Conservation (phyloP, 2,329 filamentous ascomycete species). For the Cylindrodendrum hubeiense region DNA sequence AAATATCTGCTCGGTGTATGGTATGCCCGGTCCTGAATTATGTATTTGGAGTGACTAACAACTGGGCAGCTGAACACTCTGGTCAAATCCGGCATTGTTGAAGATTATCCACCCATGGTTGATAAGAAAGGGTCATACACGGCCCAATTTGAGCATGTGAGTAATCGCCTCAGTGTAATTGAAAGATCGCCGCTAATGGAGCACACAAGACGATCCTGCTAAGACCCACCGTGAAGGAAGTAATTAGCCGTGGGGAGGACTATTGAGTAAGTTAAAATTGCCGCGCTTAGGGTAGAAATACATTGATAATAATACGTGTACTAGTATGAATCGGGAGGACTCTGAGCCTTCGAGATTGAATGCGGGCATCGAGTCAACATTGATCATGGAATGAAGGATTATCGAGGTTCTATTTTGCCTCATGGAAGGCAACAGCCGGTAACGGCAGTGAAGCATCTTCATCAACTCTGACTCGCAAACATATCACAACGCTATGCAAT, state of each 20-base stretch:
- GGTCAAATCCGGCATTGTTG: conserved; percentile 66
- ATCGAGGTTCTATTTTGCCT: too few species aligned
- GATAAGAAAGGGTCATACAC: conserved; percentile 72
- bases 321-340: too few species aligned
- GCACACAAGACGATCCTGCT: conserved; percentile 60
- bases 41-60: conserved; percentile 19
- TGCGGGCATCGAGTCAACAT: too few species aligned
- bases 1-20: conserved; percentile 69
- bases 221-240: conserved; percentile 59
- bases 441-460: too few species aligned
- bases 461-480: too few species aligned
- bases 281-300: too few species aligned
- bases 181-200: too few species aligned
- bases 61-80: conserved; percentile 66
- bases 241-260: conserved; percentile 65
- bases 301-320: too few species aligned
- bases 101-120: conserved; percentile 67
- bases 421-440: too few species aligned
- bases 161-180: not conserved
- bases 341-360: too few species aligned
- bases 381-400: too few species aligned
- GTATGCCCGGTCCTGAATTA: conserved; percentile 18
- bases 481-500: too few species aligned
- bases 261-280: conserved; percentile 50
- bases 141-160: conserved; percentile 72